A percentile compares a stretch with the other conserved stretches of the same genome.
These are phyloP conservation scores for Penicillium sp. DNA, from an alignment of 2,329 filamentous ascomycete species.

Conservation along the genomic window DNA sequence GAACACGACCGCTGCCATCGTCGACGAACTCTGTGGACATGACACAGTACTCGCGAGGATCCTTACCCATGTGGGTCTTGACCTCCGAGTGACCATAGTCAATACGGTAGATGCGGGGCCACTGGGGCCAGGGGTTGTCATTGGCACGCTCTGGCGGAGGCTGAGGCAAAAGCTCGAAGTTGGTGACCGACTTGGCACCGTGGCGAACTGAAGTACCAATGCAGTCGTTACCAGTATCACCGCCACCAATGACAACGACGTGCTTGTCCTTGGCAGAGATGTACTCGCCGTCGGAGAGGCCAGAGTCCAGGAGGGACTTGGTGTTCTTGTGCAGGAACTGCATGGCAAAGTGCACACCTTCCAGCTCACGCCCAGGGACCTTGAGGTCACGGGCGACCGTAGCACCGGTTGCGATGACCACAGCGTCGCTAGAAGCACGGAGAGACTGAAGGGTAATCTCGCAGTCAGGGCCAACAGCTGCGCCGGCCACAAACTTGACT, in stretches of 20 bases:
- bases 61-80: slow-evolving; percentile 92
- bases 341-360: slow-evolving; percentile 95
- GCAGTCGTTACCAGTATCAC: slow-evolving; percentile 97
- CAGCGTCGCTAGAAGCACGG: slow-evolving; percentile 73
- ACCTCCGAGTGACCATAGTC: slow-evolving; percentile 97
- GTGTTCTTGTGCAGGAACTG: slow-evolving; percentile 97
- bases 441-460: slow-evolving; percentile 69
- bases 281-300: slow-evolving; percentile 79
- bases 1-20: slow-evolving; percentile 82
- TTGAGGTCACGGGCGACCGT: slow-evolving; percentile 91
- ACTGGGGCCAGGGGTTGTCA: slow-evolving; percentile 98
- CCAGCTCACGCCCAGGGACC: slow-evolving; percentile 82
- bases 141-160: slow-evolving; percentile 85
- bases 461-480: slow-evolving; percentile 74
- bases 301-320: slow-evolving; percentile 92
- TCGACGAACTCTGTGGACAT: slow-evolving; percentile 97
- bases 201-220: slow-evolving; percentile 96
- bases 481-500: slow-evolving; percentile 75
- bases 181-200: slow-evolving; percentile 91
- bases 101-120: slow-evolving; percentile 97
- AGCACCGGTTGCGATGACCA: slow-evolving; percentile 88
- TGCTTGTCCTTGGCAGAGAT: slow-evolving; percentile 95
- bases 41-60: slow-evolving; percentile 95
- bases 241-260: slow-evolving; percentile 94
- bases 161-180: slow-evolving; percentile 94